phyloP scores from a whole-genome alignment of 108 stramenopile genomes.

The Aurantiochytrium sp. region DNA sequence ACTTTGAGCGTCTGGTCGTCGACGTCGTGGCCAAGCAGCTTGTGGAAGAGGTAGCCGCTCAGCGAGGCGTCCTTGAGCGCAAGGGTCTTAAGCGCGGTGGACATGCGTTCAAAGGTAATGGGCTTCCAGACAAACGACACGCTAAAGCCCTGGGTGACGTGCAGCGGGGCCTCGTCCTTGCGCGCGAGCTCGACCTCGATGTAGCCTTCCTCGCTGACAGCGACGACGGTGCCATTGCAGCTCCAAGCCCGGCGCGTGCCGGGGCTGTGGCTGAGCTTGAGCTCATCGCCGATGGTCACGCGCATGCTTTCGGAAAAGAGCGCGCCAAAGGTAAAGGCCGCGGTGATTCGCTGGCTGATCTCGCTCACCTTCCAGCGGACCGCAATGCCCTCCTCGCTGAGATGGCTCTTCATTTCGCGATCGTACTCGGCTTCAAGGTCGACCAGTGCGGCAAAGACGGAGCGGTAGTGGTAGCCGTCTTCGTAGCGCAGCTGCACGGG shows the following conservation, averaged over 20 bases:
- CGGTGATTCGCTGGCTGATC: slow-evolving; percentile 70
- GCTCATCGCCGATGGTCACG: slow-evolving; percentile 87
- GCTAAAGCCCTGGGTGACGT: slow-evolving; percentile 78
- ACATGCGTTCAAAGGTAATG: slow-evolving; percentile 95
- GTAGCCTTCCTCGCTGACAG: slow-evolving; percentile 81
- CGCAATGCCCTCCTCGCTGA: slow-evolving; percentile 76
- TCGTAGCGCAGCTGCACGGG: slow-evolving; percentile 81
- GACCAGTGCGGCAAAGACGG: slow-evolving; percentile 89
- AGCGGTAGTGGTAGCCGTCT: slow-evolving; percentile 97
- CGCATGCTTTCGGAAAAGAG: slow-evolving; percentile 64
- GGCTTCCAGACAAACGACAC: slow-evolving; percentile 97
- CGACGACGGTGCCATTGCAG: slow-evolving; percentile 59
- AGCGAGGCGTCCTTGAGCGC: slow-evolving; percentile 94
- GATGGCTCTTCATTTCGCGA: slow-evolving; percentile 75
- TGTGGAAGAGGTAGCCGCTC: slow-evolving; percentile 94
- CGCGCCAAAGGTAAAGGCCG: slow-evolving; percentile 71
- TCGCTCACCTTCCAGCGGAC: slow-evolving; percentile 68
- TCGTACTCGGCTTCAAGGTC: slow-evolving; percentile 98
- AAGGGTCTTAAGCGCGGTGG: slow-evolving; percentile 91
- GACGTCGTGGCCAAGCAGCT: slow-evolving; percentile 88
- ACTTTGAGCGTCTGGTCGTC: slow-evolving; percentile 76
- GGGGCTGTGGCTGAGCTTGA: slow-evolving; percentile 67
- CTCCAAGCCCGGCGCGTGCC: slow-evolving; percentile 51
- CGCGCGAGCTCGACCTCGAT: slow-evolving; percentile 72
- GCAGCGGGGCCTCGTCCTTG: slow-evolving; percentile 45